A percentile compares a stretch with the other conserved stretches of the same genome.
phyloP scores from a whole-genome alignment of 768 basidiomycete species.

The Rossbeevera mucosa region DNA sequence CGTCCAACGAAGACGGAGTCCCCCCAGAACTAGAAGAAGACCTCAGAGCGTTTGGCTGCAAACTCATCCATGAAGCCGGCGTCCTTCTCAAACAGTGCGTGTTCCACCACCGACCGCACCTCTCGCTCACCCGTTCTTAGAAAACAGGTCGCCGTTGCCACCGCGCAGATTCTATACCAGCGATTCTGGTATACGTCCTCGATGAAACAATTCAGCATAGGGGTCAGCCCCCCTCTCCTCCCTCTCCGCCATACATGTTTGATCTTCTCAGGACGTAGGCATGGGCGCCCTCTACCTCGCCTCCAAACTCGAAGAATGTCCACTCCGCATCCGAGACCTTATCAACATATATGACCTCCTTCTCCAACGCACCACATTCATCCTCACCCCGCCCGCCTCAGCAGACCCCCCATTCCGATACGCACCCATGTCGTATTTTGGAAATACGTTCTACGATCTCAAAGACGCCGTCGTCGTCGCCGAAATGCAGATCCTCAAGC shows the following conservation, averaged over 20 bases:
- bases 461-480: slow-evolving; percentile 92
- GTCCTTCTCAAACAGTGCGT: slow-evolving; percentile 84
- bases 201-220: slow-evolving; percentile 91
- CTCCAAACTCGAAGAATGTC: slow-evolving; percentile 90
- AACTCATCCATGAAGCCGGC: slow-evolving; percentile 93
- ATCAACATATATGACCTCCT: slow-evolving; percentile 93
- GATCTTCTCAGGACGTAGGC: slow-evolving; percentile 61
- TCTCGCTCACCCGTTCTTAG: slow-evolving; percentile 35
- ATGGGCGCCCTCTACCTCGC: slow-evolving; percentile 87
- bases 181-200: slow-evolving; percentile 96
- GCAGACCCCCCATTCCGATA: slow-evolving; percentile 50
- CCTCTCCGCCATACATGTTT: not conserved
- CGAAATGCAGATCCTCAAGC: slow-evolving; percentile 97
- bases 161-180: slow-evolving; percentile 94
- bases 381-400: slow-evolving; percentile 26
- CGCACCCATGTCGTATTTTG: slow-evolving; percentile 85
- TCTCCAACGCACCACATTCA: slow-evolving; percentile 65
- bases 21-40: slow-evolving; percentile 81
- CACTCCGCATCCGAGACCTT: slow-evolving; percentile 87
- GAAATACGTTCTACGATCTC: slow-evolving; percentile 85
- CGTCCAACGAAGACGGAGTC: slow-evolving; percentile 79
- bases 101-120: not conserved
- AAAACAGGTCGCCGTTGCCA: slow-evolving; percentile 95
- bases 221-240: slow-evolving; percentile 48
- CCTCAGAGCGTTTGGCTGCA: slow-evolving; percentile 85